Evolutionary conservation across 768 basidiomycete genomes (phyloP), one percentile per base, ranked within the genome.

Genomic region (Rhodosporidiobolus odoratus): DNA sequence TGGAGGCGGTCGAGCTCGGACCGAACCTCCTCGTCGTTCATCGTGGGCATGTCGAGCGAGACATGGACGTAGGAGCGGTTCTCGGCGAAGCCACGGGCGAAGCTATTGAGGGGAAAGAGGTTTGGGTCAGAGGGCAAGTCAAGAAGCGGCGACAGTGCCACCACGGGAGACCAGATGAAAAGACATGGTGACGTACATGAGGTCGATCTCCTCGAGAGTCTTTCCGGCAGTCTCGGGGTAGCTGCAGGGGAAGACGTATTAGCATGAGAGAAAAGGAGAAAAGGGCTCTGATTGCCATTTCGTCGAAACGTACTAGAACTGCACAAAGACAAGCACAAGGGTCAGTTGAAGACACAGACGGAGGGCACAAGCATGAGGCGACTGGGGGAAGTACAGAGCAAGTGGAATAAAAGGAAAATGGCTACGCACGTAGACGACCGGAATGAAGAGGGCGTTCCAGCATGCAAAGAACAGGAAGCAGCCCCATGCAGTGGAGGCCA

Each of bases 151-250:
- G n/a, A n/a, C n/a, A n/a, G n/a, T n/a, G n/a, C n/a, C n/a, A n/a
- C n/a, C n/a, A n/a, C n/a, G n/a, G n/a, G n/a, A n/a, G n/a, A n/a
- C n/a, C n/a, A n/a, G n/a, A 19, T n/a, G 13, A 15, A 3, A 17
- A 4, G 40, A n/a, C n/a, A n/a, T n/a, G n/a, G n/a, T n/a, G n/a
- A 43, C 43, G 71, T 80, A 82, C 41, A 83, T 76, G 54, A 80
- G 77, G 65, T 83, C 82, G 67, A 81, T 79, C 70, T 82, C 81
- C 65, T 69, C 63, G 43, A 72, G 62, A 13, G 68, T 66, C 25
- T 62, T 58, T 16, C 68, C 70, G 21, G 52, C 50, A 35, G 74
- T 72, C 60, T 75, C 74, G 35, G 52, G 40, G 58, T 66, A 73
- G 65, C 43, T 59, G 45, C 60, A 37, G 21, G 23, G 56, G 19